Percentiles rank a stretch among this genome's conserved stretches.
Evolutionary conservation across 768 basidiomycete species (phyloP).

Genomic region (Gautieria morchelliformis): DNA sequence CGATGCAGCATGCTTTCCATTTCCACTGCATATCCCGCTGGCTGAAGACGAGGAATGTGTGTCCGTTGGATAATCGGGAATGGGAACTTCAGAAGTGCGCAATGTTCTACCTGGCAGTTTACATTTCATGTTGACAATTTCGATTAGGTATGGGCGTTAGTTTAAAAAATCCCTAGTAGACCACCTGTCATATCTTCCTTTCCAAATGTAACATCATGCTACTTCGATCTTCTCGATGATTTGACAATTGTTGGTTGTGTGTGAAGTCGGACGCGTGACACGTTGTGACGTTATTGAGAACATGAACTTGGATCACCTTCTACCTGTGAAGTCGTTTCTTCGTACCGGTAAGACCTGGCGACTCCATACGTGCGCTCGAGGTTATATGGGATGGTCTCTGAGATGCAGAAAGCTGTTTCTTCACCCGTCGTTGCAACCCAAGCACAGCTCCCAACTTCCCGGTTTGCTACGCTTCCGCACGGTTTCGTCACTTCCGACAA

Average conservation of each 20-base stretch:
- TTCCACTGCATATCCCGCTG: constrained; percentile 99
- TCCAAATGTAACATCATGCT: background rate
- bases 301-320: background rate
- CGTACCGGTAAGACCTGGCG: background rate
- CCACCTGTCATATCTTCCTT: background rate
- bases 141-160: constrained; percentile 33
- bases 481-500: background rate
- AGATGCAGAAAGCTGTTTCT: too few relatives aligned
- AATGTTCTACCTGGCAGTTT: background rate
- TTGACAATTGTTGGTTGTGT: too few relatives aligned
- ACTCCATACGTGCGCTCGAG: too few relatives aligned
- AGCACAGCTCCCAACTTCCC: background rate
- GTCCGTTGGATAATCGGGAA: constrained; percentile 90
- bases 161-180: background rate
- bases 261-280: background rate
- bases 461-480: background rate
- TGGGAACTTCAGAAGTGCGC: constrained; percentile 95
- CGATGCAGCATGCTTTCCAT: constrained; percentile 87
- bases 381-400: background rate
- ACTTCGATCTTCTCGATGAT: background rate
- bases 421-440: background rate
- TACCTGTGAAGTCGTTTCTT: background rate
- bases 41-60: constrained; percentile 96
- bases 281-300: background rate
- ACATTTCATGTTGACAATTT: background rate